Percentiles rank a stretch among this genome's conserved stretches.
Conservation (phyloP, 306 rosid species). For the Alnus rubra region DNA sequence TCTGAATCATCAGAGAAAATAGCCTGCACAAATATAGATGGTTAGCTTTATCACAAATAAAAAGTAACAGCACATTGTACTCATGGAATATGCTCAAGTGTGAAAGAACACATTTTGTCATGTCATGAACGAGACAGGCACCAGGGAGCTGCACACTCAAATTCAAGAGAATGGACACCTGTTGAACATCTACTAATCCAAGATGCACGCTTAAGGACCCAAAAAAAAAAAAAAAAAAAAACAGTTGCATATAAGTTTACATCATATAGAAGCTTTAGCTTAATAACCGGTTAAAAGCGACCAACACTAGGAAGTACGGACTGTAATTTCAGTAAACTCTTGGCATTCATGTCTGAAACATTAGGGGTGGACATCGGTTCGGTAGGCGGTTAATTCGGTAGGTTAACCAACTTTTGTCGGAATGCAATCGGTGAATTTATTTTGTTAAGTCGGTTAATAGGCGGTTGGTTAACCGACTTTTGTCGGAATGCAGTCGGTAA, state of each 20-base stretch:
- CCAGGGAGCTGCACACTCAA: neutral
- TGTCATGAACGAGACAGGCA: conserved; percentile 4
- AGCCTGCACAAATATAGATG: conserved; percentile 52
- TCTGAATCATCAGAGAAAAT: conserved; percentile 96
- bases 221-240: no score
- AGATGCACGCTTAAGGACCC: no score
- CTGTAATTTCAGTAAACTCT: neutral
- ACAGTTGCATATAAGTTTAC: neutral
- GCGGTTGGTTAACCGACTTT: no score
- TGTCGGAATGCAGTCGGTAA: no score
- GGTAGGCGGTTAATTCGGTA: no score
- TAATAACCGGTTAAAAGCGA: neutral
- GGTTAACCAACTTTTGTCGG: no score
- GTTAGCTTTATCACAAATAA: conserved; percentile 18
- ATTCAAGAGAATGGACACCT: neutral
- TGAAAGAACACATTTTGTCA: conserved; percentile 20
- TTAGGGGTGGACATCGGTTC: no score
- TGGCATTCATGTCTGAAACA: neutral
- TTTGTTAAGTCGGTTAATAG: no score
- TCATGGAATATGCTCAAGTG: neutral
- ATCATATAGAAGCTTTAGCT: neutral
- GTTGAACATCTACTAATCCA: neutral
- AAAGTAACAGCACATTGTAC: conserved; percentile 11
- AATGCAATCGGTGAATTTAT: no score
- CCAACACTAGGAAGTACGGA: neutral